These are phyloP conservation scores for Ogataea parapolymorpha DNA, from an alignment of 805 yeast genomes.

Conservation along the genomic window DNA sequence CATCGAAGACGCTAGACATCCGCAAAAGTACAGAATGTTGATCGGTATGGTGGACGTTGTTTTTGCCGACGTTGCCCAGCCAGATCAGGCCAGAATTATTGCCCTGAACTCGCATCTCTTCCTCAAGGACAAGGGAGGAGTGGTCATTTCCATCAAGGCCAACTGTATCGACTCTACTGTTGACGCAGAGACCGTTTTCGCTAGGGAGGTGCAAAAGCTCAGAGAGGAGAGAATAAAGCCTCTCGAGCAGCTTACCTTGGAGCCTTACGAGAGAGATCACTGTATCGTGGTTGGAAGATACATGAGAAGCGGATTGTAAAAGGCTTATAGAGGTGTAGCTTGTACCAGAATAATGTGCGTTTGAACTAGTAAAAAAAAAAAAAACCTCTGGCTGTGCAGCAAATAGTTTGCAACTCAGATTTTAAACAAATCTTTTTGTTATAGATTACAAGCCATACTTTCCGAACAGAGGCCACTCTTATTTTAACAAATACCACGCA, in stretches of 20 bases:
- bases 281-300: slow-evolving; percentile 98
- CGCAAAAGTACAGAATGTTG: slow-evolving; percentile 99
- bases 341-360: slow-evolving; percentile 13
- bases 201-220: slow-evolving; percentile 98
- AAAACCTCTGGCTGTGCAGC: slow-evolving; percentile 7
- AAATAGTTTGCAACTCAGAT: not conserved
- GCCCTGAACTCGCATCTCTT: slow-evolving; percentile 97
- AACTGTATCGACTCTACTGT: slow-evolving; percentile 99
- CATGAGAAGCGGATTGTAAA: slow-evolving; percentile 78
- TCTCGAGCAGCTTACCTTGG: slow-evolving; percentile 95
- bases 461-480: too few species aligned
- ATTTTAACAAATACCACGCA: too few species aligned
- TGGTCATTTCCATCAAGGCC: slow-evolving; percentile 97
- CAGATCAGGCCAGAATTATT: slow-evolving; percentile 99
- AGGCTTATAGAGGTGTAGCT: slow-evolving; percentile 9
- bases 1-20: slow-evolving; percentile 99
- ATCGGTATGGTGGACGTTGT: slow-evolving; percentile 98
- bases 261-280: slow-evolving; percentile 99
- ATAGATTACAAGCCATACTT: not conserved
- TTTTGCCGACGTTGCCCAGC: slow-evolving; percentile 99
- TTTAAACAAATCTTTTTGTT: not conserved
- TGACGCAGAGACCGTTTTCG: slow-evolving; percentile 98
- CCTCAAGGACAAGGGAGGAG: slow-evolving; percentile 98
- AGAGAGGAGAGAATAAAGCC: slow-evolving; percentile 99
- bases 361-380: slow-evolving; percentile 1